Base-by-base conservation (phyloP, 2,329 filamentous ascomycete species). In the Tolypocladium pustulatum region DNA sequence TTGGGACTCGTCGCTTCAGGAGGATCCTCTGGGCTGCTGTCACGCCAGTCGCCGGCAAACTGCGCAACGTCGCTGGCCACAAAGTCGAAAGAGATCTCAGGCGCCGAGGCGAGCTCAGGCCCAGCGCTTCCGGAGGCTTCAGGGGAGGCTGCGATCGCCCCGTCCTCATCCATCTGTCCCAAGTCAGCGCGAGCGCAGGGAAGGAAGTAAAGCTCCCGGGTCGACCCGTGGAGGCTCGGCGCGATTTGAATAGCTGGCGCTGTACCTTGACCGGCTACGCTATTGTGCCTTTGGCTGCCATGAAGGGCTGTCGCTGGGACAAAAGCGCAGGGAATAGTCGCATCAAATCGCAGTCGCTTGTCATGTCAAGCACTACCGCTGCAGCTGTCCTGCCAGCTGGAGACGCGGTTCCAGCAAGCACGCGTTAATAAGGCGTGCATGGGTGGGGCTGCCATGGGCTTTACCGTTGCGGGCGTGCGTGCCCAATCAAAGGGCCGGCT, bases 91-190 rank as follows among this genome's bases (percentile, higher is more conserved):
- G 43, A 62, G n/a, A 49, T 56, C 51, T 59, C 58, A 27, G 57
- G 61, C 54, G 38, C 36, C 36, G 58, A 34, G n/a, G 13, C 12
- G 25, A 40, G 9, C 1, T 7, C 12, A 5, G 15, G 15, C 1
- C 43, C 25, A 30, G 57, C 49, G 30, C 37, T 54, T 4, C 51
- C 22, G 34, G 32, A n/a, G 2, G 43, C 10, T 20, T 58, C 55
- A 25, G 37, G 17, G 1, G 41, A 25, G 49, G n/a, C 30, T 2
- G 55, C 30, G 30, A 37, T 40, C 40, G 30, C 30, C 32, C 56
- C 57, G 10, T 58, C 60, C 32, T 63, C 60, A 9, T 66, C 60
- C 64, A 66, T 67, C 57, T 61, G 59, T 40, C 13, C 27, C 34
- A 30, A 25, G 56, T 59, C 36, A 59, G 55, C 34, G 46, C 30